phyloP scores from a whole-genome alignment of 2,329 filamentous ascomycete genomes.

The Colletotrichum abscissum region DNA sequence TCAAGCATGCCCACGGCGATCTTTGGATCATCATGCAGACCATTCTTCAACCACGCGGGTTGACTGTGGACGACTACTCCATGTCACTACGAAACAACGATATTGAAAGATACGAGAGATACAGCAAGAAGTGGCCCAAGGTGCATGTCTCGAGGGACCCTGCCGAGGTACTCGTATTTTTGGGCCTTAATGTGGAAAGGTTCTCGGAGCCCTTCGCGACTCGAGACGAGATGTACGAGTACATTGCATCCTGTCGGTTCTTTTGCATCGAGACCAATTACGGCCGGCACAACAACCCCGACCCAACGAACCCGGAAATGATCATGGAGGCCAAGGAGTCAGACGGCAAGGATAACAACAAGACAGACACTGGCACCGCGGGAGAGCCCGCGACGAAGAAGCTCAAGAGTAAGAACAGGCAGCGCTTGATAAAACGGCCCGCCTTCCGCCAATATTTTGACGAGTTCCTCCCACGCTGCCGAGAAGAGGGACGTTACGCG shows the following conservation, averaged over 20 bases:
- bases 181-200: constrained; percentile 64
- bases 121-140: constrained; percentile 66
- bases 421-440: constrained; percentile 64
- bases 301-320: background rate
- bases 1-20: constrained; percentile 80
- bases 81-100: constrained; percentile 75
- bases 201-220: constrained; percentile 68
- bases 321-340: background rate
- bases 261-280: constrained; percentile 57
- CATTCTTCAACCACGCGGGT: constrained; percentile 71
- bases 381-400: constrained; percentile 32
- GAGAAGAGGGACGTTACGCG: constrained; percentile 50
- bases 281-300: background rate
- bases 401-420: constrained; percentile 66
- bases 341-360: background rate
- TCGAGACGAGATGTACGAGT: constrained; percentile 70
- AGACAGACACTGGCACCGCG: background rate
- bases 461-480: constrained; percentile 69
- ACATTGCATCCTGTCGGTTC: constrained; percentile 67
- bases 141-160: constrained; percentile 72
- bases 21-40: constrained; percentile 73
- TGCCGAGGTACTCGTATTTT: constrained; percentile 66
- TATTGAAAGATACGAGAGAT: constrained; percentile 62
- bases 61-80: constrained; percentile 72
- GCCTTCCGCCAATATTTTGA: constrained; percentile 71